Percentiles rank a stretch among this genome's conserved stretches.
phyloP scores from a whole-genome alignment of 148 eudicot genomes.

The Simmondsia chinensis region DNA sequence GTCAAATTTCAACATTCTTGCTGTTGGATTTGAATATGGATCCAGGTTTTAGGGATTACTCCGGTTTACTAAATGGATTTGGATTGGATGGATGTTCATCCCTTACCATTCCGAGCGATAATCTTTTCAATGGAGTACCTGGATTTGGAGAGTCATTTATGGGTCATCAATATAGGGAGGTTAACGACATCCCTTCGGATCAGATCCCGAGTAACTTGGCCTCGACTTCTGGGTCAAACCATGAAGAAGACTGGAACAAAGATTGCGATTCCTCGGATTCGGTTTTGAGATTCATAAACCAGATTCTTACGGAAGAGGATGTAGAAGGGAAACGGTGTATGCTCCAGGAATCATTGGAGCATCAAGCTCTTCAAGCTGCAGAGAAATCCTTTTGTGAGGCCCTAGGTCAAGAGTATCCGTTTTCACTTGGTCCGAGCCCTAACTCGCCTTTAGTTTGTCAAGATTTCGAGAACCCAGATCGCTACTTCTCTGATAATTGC shows the following conservation, averaged over 20 bases:
- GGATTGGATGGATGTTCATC: conserved; percentile 1
- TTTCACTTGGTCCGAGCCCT: conserved; percentile 23
- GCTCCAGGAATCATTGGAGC: conserved; percentile 66
- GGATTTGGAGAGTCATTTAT: conserved; percentile 8
- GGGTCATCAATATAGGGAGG: conserved; percentile 3
- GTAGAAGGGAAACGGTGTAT: conserved; percentile 58
- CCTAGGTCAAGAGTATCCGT: conserved; percentile 48
- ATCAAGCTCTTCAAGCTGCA: conserved; percentile 60
- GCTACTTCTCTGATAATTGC: conserved; percentile 4
- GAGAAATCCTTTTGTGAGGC: conserved; percentile 62
- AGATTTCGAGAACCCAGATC: conserved; percentile 12
- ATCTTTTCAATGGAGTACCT: conserved; percentile 5
- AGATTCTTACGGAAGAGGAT: conserved; percentile 79
- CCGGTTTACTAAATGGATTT: not conserved
- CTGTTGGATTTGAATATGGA: no score
- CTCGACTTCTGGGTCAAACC: conserved; percentile 1
- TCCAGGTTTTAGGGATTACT: not conserved
- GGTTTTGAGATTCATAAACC: conserved; percentile 54
- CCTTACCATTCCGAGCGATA: not conserved
- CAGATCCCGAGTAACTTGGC: not conserved
- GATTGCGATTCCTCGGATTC: conserved; percentile 67
- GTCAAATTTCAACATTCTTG: no score
- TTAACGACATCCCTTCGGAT: conserved; percentile 5
- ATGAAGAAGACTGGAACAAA: conserved; percentile 31
- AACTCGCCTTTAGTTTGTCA: conserved; percentile 6